Evolutionary conservation across 768 basidiomycete species (phyloP), one percentile per base, ranked within the genome.

Genomic region (Boletus eberwhitei): DNA sequence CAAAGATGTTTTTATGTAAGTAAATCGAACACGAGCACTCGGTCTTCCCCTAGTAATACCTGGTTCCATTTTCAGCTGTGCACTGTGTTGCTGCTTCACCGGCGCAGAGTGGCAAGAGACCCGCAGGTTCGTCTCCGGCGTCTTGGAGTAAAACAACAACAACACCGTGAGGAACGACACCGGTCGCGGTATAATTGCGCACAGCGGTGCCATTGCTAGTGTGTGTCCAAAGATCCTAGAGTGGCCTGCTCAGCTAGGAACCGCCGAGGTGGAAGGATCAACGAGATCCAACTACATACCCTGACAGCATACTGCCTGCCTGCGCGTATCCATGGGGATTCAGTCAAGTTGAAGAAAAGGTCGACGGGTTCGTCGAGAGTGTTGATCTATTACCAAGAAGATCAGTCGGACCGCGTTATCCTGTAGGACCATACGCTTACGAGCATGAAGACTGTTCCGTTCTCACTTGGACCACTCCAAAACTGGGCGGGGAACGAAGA

Each of bases 221-320:
- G 63, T 88, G 86, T 5, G 81, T 71, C 87, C 87, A 89, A 11
- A 88, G 73, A 62, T 89, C 87, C 84, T 88, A 51, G 32, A 45
- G 41, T 11, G 9, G 3, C 2, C 24, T 14, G 22, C 11, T 63
- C n/a, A 50, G 29, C 31, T 8, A 39, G 1, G 29, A 26, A 22
- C 5, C 1, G 6, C 29, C 21, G 26, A 17, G 17, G 26, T 6
- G 17, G 34, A 3, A 35, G 8, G 29, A 42, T 43, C 17, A 5
- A 39, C 19, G 31, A 47, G 26, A 46, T 17, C 3, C 14, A 14
- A 39, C 34, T 36, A 53, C 83, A 52, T 61, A 85, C 85, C 56
- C 84, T 74, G 58, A 87, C 80, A 16, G 76, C 62, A 58, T 87
- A 87, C 60, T 84, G 77, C 39, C 81, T 68, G 19, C 85, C 84